These are phyloP conservation scores for Metschnikowia anglica DNA, from an alignment of 805 yeast species.

Conservation along the genomic window DNA sequence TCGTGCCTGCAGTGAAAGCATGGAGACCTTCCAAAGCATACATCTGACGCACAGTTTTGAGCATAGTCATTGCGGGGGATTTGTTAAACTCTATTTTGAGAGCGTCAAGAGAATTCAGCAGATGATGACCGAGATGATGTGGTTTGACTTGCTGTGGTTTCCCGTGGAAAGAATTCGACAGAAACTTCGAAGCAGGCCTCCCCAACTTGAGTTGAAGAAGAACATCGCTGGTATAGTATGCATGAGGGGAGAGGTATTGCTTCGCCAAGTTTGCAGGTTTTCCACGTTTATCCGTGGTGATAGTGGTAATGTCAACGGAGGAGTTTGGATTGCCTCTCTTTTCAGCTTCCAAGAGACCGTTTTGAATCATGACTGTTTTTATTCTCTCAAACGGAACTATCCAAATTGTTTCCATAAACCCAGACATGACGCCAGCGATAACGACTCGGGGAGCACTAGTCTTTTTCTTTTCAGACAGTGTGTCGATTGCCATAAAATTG, in stretches of 20 bases:
- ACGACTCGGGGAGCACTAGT: constrained; percentile 78
- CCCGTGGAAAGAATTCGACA: constrained; percentile 12
- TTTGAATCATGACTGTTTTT: constrained; percentile 78
- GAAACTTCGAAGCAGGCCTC: constrained; percentile 25
- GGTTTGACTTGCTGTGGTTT: constrained; percentile 3
- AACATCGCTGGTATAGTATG: constrained; percentile 39
- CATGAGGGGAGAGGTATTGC: constrained; percentile 44
- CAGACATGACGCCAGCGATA: constrained; percentile 83
- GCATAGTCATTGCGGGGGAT: constrained; percentile 53
- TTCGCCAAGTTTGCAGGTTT: constrained; percentile 27
- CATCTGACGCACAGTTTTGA: constrained; percentile 61
- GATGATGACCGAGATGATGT: constrained; percentile 14
- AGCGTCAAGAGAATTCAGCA: constrained; percentile 12
- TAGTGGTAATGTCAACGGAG: constrained; percentile 29
- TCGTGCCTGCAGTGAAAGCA: constrained; percentile 80
- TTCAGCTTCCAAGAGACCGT: constrained; percentile 38
- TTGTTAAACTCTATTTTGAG: constrained; percentile 40
- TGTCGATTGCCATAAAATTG: constrained; percentile 56
- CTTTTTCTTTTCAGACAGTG: constrained; percentile 46
- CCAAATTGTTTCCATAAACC: constrained; percentile 75
- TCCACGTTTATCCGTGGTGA: constrained; percentile 23
- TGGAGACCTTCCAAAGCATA: constrained; percentile 67
- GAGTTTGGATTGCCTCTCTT: constrained; percentile 23
- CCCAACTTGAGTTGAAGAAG: constrained; percentile 28
- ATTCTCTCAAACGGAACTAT: constrained; percentile 90